phyloP scores from a whole-genome alignment of 2,329 filamentous ascomycete genomes.

The Phialocephala sp. region DNA sequence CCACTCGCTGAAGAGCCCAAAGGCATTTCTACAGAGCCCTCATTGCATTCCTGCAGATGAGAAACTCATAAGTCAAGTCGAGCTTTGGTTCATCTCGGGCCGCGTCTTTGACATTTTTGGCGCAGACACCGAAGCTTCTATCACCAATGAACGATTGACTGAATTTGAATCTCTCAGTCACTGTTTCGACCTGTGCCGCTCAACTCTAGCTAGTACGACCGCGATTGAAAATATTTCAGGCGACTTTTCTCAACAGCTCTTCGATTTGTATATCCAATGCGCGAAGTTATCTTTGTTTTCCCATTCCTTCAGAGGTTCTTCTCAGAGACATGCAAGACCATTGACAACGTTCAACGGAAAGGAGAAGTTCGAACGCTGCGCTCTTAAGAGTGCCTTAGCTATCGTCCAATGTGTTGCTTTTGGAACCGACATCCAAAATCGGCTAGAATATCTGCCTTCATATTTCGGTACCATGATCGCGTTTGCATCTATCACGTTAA shows the following conservation, averaged over 20 bases:
- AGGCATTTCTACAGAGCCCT: background rate
- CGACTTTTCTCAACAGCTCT: slow-evolving; percentile 48
- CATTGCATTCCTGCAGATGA: slow-evolving; percentile 19
- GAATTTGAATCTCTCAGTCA: slow-evolving; percentile 26
- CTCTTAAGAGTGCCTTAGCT: slow-evolving; percentile 33
- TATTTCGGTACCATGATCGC: slow-evolving; percentile 42
- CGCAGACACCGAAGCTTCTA: slow-evolving; percentile 24
- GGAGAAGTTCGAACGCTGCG: slow-evolving; percentile 38
- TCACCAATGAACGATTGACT: slow-evolving; percentile 31
- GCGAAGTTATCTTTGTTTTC: slow-evolving; percentile 51
- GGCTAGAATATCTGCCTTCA: slow-evolving; percentile 38
- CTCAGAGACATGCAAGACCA: background rate
- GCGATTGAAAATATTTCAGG: slow-evolving; percentile 44
- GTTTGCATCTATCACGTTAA: slow-evolving; percentile 39
- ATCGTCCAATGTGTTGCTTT: slow-evolving; percentile 36
- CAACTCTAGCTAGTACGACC: slow-evolving; percentile 33
- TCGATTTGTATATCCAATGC: slow-evolving; percentile 50
- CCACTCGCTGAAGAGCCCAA: background rate
- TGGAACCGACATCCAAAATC: slow-evolving; percentile 36
- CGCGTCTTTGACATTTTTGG: slow-evolving; percentile 15
- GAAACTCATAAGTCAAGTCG: slow-evolving; percentile 25
- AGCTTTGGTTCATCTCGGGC: slow-evolving; percentile 17
- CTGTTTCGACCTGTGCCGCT: slow-evolving; percentile 20
- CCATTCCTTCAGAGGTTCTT: slow-evolving; percentile 47
- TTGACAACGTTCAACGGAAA: slow-evolving; percentile 25